Conservation (phyloP, 495 filamentous ascomycete species). For the Neurospora terricola region DNA sequence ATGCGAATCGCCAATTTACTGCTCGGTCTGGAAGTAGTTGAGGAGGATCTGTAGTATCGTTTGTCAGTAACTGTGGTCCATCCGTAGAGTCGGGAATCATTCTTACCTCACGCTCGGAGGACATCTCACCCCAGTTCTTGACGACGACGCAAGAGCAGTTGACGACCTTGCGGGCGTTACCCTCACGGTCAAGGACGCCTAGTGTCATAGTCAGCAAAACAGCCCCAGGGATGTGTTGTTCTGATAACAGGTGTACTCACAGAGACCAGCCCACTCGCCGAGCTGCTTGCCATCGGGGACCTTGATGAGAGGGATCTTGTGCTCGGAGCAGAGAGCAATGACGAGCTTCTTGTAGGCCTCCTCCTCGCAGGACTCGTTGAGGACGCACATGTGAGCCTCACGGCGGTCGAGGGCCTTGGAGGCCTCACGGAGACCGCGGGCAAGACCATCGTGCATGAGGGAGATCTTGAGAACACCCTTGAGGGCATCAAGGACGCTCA, state of each 20-base stretch:
- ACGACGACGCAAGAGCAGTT: conserved; percentile 99
- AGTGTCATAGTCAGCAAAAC: conserved; percentile 7
- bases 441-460: conserved; percentile 98
- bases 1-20: conserved; percentile 28
- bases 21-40: conserved; percentile 95
- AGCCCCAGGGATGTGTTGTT: not conserved
- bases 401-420: conserved; percentile 95
- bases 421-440: conserved; percentile 94
- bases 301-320: conserved; percentile 99
- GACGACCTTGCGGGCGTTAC: conserved; percentile 98
- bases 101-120: conserved; percentile 61
- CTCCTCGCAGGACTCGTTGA: conserved; percentile 98
- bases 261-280: conserved; percentile 98
- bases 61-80: not conserved
- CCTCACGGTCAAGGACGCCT: conserved; percentile 98
- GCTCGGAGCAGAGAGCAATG: conserved; percentile 92
- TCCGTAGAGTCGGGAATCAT: not conserved
- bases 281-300: conserved; percentile 98
- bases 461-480: conserved; percentile 97
- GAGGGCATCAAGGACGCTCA: conserved; percentile 94
- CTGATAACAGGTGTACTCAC: conserved; percentile 47
- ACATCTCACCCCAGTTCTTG: conserved; percentile 99
- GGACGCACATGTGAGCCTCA: conserved; percentile 98
- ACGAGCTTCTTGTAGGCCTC: conserved; percentile 99
- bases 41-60: conserved; percentile 62